Conservation (phyloP, 176 grass and related monocot genomes). For the Dendrocalamus sinicus region DNA sequence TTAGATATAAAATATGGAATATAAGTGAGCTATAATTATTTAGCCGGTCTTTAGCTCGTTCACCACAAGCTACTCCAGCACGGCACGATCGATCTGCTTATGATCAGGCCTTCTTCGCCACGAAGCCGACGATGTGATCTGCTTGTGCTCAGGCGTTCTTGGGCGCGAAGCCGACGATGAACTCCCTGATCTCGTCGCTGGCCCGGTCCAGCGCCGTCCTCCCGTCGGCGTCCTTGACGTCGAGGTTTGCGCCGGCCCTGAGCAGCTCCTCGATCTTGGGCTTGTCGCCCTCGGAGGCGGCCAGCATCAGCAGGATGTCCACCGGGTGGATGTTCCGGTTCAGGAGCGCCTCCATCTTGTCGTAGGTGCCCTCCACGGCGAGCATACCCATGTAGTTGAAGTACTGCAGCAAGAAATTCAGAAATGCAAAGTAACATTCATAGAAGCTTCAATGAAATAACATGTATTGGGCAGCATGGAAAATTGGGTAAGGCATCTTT, state of each 20-base stretch:
- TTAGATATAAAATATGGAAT: too few relatives aligned
- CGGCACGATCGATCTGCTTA: not conserved
- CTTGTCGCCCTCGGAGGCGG: constrained; percentile 82
- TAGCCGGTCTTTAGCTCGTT: too few relatives aligned
- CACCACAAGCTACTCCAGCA: too few relatives aligned
- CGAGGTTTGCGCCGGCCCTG: constrained; percentile 73
- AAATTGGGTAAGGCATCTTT: not conserved
- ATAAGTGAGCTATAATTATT: too few relatives aligned
- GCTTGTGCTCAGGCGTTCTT: constrained; percentile 45
- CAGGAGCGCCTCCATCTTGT: constrained; percentile 97
- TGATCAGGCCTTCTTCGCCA: constrained; percentile 47
- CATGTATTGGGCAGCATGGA: not conserved
- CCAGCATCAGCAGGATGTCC: constrained; percentile 88
- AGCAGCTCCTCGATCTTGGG: constrained; percentile 98
- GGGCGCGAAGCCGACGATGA: constrained; percentile 60
- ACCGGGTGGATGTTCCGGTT: constrained; percentile 89
- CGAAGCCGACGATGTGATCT: constrained; percentile 54
- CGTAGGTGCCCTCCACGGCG: constrained; percentile 95
- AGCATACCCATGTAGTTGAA: constrained; percentile 99
- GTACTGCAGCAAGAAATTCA: constrained; percentile 57
- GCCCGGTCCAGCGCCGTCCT: constrained; percentile 81
- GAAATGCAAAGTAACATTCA: not conserved
- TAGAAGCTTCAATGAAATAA: not conserved
- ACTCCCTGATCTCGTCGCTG: constrained; percentile 67
- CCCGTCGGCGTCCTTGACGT: constrained; percentile 87